Percentiles rank a stretch among this genome's conserved stretches.
These are phyloP conservation scores for Fusarium haematococcum DNA, from an alignment of 2,329 filamentous ascomycete genomes.

Conservation along the genomic window DNA sequence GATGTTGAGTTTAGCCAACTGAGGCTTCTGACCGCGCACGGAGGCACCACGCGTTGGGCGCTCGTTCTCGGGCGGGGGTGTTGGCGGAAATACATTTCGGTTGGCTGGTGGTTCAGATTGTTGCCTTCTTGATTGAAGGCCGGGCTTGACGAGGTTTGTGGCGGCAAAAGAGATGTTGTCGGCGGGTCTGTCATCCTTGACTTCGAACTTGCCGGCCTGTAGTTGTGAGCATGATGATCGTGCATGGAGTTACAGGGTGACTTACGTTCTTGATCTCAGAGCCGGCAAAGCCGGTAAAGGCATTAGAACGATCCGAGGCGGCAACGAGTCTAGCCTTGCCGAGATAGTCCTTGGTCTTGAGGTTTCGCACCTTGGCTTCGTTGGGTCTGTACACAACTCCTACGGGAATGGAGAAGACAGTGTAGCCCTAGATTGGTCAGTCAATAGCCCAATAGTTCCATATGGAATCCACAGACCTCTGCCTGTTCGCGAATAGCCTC, in stretches of 20 bases:
- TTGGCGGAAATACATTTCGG: conserved; percentile 93
- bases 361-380: conserved; percentile 96
- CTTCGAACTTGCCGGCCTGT: conserved; percentile 63
- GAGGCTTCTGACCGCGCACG: conserved; percentile 71
- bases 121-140: conserved; percentile 82
- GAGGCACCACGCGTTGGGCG: conserved; percentile 71
- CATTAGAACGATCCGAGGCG: conserved; percentile 82
- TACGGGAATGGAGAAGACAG: conserved; percentile 97
- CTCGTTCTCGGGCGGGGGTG: conserved; percentile 93
- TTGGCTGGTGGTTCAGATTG: conserved; percentile 85
- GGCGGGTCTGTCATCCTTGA: conserved; percentile 82
- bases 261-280: conserved; percentile 81
- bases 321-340: conserved; percentile 96
- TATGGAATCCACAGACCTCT: conserved; percentile 69
- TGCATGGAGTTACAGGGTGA: conserved; percentile 19
- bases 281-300: conserved; percentile 84
- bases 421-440: conserved; percentile 79
- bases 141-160: conserved; percentile 91
- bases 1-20: conserved; percentile 73
- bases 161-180: conserved; percentile 93
- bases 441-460: neutral
- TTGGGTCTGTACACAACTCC: conserved; percentile 96
- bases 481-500: conserved; percentile 95
- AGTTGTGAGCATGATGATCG: conserved; percentile 23
- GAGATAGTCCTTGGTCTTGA: conserved; percentile 97